Evolutionary conservation across 1,139 yeast genomes (phyloP), one percentile per base, ranked within the genome.

Genomic region (Blastobotrys indianensis): DNA sequence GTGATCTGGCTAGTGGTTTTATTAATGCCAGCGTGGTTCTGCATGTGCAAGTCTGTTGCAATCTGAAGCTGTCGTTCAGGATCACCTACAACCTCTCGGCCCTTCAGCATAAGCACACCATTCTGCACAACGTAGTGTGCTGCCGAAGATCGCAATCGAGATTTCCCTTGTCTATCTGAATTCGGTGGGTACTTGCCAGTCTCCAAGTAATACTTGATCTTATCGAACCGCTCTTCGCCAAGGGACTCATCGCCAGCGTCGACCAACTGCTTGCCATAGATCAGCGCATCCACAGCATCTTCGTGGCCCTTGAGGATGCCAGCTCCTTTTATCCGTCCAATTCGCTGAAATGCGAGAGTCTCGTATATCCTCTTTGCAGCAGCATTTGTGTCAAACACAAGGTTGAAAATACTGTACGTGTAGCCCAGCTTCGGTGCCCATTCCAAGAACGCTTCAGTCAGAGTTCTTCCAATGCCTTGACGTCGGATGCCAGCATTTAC

Each of bases 381-480:
- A 25, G 78, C 79, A 59, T 92, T 90, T 4, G 94, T 81, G 56
- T 87, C 97, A 65, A 87, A 92, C 2, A 92, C 90, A 45, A 92
- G 69, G 53, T 90, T 87, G 67, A 92, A 86, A 51, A 85, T 78
- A 10, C 87, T 77, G 53, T 87, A 84, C 0, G 90, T 83, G 64
- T 85, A 92, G 1, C 97, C 97, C 38, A 90, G 70, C 51, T 80
- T 71, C 4, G 94, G 94, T 1, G 97, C 88, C 97, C 97, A 92
- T 52, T 83, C 87, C 25, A 88, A 63, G 57, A 79, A 87, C 54
- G 94, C 82, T 56, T 86, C 94, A 9, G 87, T 82, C 52, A 92
- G 65, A 0, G 94, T 84, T 49, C 81, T 72, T 3, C 98, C 98
- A 37, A 92, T 85, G 3, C 97, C 96, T 60, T 83, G 84, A n/a